Conservation (phyloP, 768 basidiomycete genomes). For the Lentinus tigrinus region DNA sequence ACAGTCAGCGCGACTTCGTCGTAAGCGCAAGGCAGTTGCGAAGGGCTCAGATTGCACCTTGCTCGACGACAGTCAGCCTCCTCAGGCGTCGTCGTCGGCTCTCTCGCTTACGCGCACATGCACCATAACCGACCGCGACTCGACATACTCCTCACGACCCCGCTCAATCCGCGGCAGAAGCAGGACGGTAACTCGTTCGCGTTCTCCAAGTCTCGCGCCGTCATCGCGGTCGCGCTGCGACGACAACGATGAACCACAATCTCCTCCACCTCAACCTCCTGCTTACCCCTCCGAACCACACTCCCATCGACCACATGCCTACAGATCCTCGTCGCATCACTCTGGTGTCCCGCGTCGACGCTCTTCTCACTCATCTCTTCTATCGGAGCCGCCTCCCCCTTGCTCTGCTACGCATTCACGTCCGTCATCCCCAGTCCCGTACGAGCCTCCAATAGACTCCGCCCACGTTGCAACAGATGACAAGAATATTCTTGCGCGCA, state of each 20-base stretch:
- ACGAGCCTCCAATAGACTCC: constrained; percentile 11
- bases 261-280: constrained; percentile 4
- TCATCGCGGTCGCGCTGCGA: background rate
- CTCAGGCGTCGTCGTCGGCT: constrained; percentile 17
- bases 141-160: constrained; percentile 39
- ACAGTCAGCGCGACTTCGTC: constrained; percentile 58
- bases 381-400: background rate
- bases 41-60: constrained; percentile 13
- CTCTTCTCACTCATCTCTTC: background rate
- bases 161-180: constrained; percentile 35
- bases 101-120: constrained; percentile 16
- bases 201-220: constrained; percentile 3
- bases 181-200: background rate
- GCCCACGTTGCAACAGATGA: constrained; percentile 39
- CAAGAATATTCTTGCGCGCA: constrained; percentile 32
- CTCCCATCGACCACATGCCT: background rate
- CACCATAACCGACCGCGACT: background rate
- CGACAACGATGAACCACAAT: background rate
- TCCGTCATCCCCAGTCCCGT: constrained; percentile 6
- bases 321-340: background rate
- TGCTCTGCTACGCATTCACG: background rate
- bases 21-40: constrained; percentile 21
- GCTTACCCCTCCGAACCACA: constrained; percentile 7
- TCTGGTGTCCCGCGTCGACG: background rate
- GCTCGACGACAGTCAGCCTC: constrained; percentile 1